Percentiles rank a stretch among this genome's conserved stretches.
Evolutionary conservation across 2,329 filamentous ascomycete species (phyloP).

Genomic region (Colletotrichum noveboracense): DNA sequence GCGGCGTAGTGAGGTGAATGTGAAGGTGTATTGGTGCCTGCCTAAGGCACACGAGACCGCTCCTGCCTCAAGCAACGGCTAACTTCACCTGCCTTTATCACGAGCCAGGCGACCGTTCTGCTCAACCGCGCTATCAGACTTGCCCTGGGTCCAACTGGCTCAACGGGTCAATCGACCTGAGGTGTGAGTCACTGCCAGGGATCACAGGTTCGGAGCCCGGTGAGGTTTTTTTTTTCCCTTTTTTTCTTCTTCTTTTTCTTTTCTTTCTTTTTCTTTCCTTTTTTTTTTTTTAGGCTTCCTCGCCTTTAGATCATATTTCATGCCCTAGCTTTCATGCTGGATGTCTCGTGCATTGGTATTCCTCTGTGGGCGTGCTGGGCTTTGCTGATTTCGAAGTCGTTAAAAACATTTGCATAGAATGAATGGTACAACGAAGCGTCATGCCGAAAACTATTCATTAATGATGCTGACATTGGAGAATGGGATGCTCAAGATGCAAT

Average conservation of each 20-base stretch:
- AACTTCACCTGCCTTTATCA: background rate
- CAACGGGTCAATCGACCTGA: background rate
- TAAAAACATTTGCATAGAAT: rapidly evolving
- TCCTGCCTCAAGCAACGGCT: background rate
- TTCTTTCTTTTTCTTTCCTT: too few relatives aligned
- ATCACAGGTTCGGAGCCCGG: background rate
- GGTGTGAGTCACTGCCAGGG: background rate
- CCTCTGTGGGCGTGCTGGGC: background rate
- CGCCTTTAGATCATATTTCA: background rate
- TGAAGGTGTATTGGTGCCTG: background rate
- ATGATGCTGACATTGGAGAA: rapidly evolving
- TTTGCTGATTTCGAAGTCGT: background rate
- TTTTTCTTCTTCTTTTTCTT: too few relatives aligned
- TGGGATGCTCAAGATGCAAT: background rate
- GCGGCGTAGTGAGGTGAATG: background rate
- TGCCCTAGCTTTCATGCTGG: background rate
- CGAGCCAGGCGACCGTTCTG: background rate
- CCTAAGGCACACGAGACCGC: background rate
- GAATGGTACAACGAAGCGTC: too few relatives aligned
- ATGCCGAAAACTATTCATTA: rapidly evolving
- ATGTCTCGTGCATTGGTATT: too few relatives aligned
- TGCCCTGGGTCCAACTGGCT: background rate
- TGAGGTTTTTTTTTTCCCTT: background rate
- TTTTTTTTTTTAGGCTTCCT: background rate
- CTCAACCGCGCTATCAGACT: background rate